Evolutionary conservation across 257 asterid species (phyloP).

Genomic region (Rauvolfia tetraphylla): DNA sequence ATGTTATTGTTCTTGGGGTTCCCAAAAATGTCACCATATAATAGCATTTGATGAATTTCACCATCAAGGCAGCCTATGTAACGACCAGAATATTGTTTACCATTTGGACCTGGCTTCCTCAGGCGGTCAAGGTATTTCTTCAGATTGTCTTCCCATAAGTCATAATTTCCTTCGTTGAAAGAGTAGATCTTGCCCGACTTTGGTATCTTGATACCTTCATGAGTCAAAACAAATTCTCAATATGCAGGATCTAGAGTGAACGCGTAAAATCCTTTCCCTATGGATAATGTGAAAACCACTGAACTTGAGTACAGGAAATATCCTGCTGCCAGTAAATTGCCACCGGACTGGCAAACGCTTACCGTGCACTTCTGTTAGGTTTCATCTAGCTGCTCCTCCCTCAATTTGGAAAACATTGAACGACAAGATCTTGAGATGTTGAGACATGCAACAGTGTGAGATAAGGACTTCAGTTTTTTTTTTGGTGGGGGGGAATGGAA

Average conservation of each 20-base stretch:
- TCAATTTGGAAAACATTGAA: not conserved
- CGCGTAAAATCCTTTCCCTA: slow-evolving; percentile 63
- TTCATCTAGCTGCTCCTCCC: slow-evolving; percentile 52
- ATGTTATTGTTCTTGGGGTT: slow-evolving; percentile 62
- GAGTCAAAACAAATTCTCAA: slow-evolving; percentile 74
- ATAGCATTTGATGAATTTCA: slow-evolving; percentile 66
- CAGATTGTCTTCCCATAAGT: slow-evolving; percentile 65
- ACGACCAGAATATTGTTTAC: slow-evolving; percentile 74
- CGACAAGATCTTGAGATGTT: not conserved
- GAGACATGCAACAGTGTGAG: not conserved
- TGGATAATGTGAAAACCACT: slow-evolving; percentile 57
- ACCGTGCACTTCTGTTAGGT: slow-evolving; percentile 56
- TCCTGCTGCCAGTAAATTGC: slow-evolving; percentile 78
- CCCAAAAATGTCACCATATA: slow-evolving; percentile 78
- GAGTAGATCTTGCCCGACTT: slow-evolving; percentile 59
- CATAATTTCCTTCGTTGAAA: slow-evolving; percentile 85
- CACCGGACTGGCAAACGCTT: slow-evolving; percentile 88
- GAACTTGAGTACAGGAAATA: slow-evolving; percentile 85
- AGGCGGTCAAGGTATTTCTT: slow-evolving; percentile 64
- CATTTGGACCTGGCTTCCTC: slow-evolving; percentile 63
- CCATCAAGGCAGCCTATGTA: slow-evolving; percentile 80
- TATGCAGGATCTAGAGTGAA: slow-evolving; percentile 68
- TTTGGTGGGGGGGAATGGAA: not conserved
- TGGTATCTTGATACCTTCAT: slow-evolving; percentile 64
- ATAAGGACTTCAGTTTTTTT: not conserved